phyloP scores from a whole-genome alignment of 2,329 filamentous ascomycete genomes.

The Microsporum audouinii region DNA sequence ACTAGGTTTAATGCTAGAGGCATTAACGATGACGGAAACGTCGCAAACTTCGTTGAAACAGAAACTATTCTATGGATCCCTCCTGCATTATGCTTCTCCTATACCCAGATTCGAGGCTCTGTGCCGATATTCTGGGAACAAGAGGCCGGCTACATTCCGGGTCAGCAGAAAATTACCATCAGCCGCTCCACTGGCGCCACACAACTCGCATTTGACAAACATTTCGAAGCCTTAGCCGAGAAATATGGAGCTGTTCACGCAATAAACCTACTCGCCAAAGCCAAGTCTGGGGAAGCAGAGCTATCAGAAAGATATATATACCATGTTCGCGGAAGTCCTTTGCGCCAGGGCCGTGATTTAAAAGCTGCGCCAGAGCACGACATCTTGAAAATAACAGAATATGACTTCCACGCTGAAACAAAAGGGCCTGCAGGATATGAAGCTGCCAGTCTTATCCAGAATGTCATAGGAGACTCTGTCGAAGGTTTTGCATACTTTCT shows the following conservation, averaged over 20 bases:
- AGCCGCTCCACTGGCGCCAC: slow-evolving; percentile 82
- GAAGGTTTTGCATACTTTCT: slow-evolving; percentile 90
- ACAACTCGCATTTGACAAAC: slow-evolving; percentile 88
- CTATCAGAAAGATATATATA: slow-evolving; percentile 67
- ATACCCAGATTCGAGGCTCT: slow-evolving; percentile 82
- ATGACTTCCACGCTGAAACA: slow-evolving; percentile 93
- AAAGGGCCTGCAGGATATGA: slow-evolving; percentile 78
- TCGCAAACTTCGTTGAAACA: slow-evolving; percentile 97
- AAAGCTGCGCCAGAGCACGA: slow-evolving; percentile 53
- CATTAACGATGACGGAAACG: slow-evolving; percentile 94
- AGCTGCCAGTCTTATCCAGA: slow-evolving; percentile 71
- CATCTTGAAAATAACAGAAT: slow-evolving; percentile 70
- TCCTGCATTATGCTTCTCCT: slow-evolving; percentile 70
- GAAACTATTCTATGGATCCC: slow-evolving; percentile 87
- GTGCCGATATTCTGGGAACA: slow-evolving; percentile 98
- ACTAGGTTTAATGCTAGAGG: slow-evolving; percentile 95
- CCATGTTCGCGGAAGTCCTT: slow-evolving; percentile 61
- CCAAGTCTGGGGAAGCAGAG: slow-evolving; percentile 76
- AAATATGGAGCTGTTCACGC: slow-evolving; percentile 86
- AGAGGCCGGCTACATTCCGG: slow-evolving; percentile 70
- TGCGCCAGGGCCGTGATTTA: slow-evolving; percentile 48
- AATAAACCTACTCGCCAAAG: slow-evolving; percentile 83
- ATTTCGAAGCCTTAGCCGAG: slow-evolving; percentile 77
- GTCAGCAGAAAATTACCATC: slow-evolving; percentile 86
- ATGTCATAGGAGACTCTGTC: slow-evolving; percentile 65